Evolutionary conservation across 495 filamentous ascomycete genomes (phyloP), one percentile per base, ranked within the genome.

Genomic region (Neurospora discreta): DNA sequence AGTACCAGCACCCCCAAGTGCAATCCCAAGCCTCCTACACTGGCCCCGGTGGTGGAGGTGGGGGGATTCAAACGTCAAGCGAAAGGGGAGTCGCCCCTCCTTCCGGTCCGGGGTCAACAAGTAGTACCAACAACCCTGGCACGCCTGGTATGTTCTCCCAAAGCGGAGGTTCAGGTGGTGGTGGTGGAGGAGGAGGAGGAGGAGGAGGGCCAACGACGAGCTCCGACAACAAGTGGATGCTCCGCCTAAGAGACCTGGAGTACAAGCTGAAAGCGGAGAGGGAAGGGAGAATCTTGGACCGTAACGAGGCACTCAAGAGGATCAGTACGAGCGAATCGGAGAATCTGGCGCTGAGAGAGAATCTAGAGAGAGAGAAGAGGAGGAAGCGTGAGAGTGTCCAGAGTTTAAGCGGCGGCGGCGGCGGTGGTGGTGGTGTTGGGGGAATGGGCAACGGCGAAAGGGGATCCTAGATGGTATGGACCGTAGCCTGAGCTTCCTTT

Each of bases 191-290:
- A 38, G 71, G 72, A 40, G 58, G 38, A 73, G 36, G 39, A 39
- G 71, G 72, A 40, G 58, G 38, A 73, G 20, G 23, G 11, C 6
- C 20, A 26, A 36, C 38, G 26, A 67, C 74, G 8, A 42, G 52
- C 44, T 36, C 75, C 70, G 90, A 95, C 71, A 89, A 90, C 76
- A 84, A 87, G 40, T 98, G 92, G 93, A 89, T 94, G 75, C 87
- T 96, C 65, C 84, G 96, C 23, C 82, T 99, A 20, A 87, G 91
- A 69, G 94, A 98, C 74, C 80, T 98, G 52, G 96, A 99, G 85
- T 87, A 90, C 77, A 87, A 94, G 74, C 84, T 99, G 38, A 97
- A 97, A 76, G 89, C 90, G 23, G 95, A 99, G 80, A 83, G 95
- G 11, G 95, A 98, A 78, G 94, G 89, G n/a, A 84, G 96, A 43